These are phyloP conservation scores for Citrus unshiu DNA, from an alignment of 345 rosid species.

Conservation along the genomic window DNA sequence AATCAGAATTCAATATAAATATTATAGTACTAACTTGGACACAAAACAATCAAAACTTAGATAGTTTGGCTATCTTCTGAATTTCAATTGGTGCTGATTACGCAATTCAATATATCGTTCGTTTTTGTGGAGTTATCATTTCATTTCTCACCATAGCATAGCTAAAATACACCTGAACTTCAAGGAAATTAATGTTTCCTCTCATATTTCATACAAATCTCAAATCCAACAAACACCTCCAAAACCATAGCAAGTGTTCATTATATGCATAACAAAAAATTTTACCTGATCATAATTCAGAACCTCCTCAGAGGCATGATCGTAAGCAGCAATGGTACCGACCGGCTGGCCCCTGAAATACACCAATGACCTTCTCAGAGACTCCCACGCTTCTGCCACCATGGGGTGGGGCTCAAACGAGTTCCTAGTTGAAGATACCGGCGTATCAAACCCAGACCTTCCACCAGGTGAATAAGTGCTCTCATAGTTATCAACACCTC, in stretches of 20 bases:
- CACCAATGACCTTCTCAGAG: conserved; percentile 76
- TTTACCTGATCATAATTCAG: conserved; percentile 95
- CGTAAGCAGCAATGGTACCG: conserved; percentile 86
- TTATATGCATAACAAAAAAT: neutral
- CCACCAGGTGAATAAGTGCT: conserved; percentile 56
- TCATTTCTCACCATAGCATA: neutral
- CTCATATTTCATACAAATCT: neutral
- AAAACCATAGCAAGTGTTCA: neutral
- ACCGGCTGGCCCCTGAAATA: conserved; percentile 77
- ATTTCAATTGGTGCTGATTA: neutral
- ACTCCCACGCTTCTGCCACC: conserved; percentile 98
- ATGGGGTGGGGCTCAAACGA: conserved; percentile 94
- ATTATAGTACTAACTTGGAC: neutral
- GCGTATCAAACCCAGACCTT: conserved; percentile 74
- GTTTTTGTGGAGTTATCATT: neutral
- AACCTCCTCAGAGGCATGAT: conserved; percentile 96
- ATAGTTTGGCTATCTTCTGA: neutral
- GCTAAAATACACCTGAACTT: neutral
- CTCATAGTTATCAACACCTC: conserved; percentile 52
- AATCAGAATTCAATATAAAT: neutral
- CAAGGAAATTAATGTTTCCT: neutral
- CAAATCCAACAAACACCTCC: neutral
- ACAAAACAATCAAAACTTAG: neutral
- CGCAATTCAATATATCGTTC: neutral
- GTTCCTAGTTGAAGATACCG: conserved; percentile 73